Base-by-base conservation (phyloP, 805 yeast genomes). In the Wickerhamomyces bovis region DNA sequence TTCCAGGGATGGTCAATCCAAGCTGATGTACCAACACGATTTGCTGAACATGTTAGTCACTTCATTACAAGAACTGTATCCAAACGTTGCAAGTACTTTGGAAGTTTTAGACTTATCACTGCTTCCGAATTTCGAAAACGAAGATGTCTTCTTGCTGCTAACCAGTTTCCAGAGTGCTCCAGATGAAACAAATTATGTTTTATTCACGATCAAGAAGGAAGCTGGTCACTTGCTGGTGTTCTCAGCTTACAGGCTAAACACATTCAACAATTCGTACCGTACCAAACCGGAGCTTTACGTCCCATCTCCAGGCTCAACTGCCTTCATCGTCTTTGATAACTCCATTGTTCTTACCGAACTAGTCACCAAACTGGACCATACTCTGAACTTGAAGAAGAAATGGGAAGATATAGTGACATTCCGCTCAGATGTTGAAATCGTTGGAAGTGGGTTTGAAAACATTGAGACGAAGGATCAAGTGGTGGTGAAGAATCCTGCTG, bases 341-440 rank as follows among this genome's bases (percentile, higher is more conserved):
- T 77, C 88, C 0, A 71, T 89, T 12, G 79, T 86, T 2, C 57
- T 90, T 45, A 73, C 85, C 1, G 95, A 86, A 54, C 68, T 83
- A 10, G 69, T 77, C 42, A 60, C 71, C 12, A 55, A 55, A 33
- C 56, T 65, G 19, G 66, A 65, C 44, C 61, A 67, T 39, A 54
- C 59, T 30, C 60, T 62, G 51, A 61, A 60, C 38, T 52, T 67
- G 42, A 65, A 63, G 47, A 68, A 69, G 48, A 75, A 82, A 55
- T 90, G 96, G 96, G 96, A 89, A 63, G 97, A 92, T 61, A 69
- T 78, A 12, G 70, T 90, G 12, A 66, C 73, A 6, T 75, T 90
- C 52, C 79, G 78, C 49, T 49, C 71, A 1, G 70, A 73, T 16
- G 72, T 81, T 6, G 61, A 70, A 0, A 67, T 88, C 18, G 65